Base-by-base conservation (phyloP, 1,284 basidiomycete species). In the Boletus hoseneyae region DNA sequence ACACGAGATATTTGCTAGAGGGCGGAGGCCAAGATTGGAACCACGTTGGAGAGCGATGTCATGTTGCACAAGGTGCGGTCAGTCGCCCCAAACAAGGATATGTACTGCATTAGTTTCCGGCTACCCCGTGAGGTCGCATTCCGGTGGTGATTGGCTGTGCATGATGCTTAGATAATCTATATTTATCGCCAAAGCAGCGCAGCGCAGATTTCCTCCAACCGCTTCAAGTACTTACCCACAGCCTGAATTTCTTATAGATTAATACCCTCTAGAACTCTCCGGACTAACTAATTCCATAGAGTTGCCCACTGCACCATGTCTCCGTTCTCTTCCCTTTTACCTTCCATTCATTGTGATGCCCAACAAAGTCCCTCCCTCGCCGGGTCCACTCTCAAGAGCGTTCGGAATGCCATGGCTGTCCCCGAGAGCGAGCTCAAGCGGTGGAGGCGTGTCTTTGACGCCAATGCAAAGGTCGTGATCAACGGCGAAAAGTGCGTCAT, bases 91-190 rank as follows among this genome's bases (percentile, higher is more conserved):
- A 92, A 86, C 72, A 99, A 99, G 73, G 90, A 96, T 62, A 99
- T 99, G 97, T 99, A 97, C 70, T 97, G 97, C 70, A 80, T 99
- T 47, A 88, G 87, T 62, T 99, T 99, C 76, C 75, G 87, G 42
- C 78, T 98, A 19, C 92, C 94, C 16, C 65, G 65, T 35, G 70
- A 71, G 47, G 81, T 83, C 9, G 84, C 79, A 3, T 79, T 75
- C 58, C 61, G 37, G 19, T 45, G 45, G 12, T 56, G 47, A 60
- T 50, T 35, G 23, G 42, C 29, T 29, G 13, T 44, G 37, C 42
- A 21, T 6, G 30, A 12, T 48, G 64, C 57, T 64, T 64, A 64
- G 39, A 40, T 64, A 64, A 64, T 67, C 53, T 30, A 40, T 30
- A 53, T 56, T 55, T 64, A 58, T 53, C 47, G 23, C 39, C 21